Evolutionary conservation across 345 rosid genomes (phyloP).

Genomic region (Arabis hirsuta): DNA sequence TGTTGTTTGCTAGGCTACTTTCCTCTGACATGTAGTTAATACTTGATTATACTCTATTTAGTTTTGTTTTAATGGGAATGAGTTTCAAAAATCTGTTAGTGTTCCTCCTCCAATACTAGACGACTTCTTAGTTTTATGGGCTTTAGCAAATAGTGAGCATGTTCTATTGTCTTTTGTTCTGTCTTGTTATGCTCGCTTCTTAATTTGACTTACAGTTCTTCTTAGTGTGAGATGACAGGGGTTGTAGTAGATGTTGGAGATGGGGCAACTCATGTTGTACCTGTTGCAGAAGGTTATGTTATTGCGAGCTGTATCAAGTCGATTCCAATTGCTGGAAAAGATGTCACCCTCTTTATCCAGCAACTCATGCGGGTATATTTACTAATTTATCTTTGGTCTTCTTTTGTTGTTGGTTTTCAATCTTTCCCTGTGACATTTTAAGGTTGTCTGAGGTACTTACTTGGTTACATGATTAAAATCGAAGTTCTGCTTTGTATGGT

Average conservation of each 20-base stretch:
- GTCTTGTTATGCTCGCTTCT: constrained; percentile 19
- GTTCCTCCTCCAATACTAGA: not conserved
- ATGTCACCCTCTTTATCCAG: constrained; percentile 86
- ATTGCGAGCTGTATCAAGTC: constrained; percentile 94
- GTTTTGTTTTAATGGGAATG: not conserved
- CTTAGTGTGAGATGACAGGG: constrained; percentile 99
- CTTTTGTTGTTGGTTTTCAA: not conserved
- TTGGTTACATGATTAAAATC: constrained; percentile 3
- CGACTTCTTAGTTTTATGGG: not conserved
- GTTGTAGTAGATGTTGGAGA: constrained; percentile 98
- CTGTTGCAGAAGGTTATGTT: constrained; percentile 99
- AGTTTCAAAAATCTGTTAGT: not conserved
- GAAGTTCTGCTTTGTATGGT: constrained; percentile 2
- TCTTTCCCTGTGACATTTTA: not conserved
- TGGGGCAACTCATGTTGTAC: constrained; percentile 93
- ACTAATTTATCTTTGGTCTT: constrained; percentile 14
- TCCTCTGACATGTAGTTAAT: not conserved
- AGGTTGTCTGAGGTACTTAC: not conserved
- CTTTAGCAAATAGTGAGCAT: constrained; percentile 1
- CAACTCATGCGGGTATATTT: constrained; percentile 97
- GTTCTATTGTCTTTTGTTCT: constrained; percentile 2
- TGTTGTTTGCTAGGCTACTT: constrained; percentile 17
- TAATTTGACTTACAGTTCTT: constrained; percentile 53
- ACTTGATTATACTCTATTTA: not conserved
- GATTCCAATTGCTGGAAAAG: constrained; percentile 87